Percentiles rank a stretch among this genome's conserved stretches.
Conservation (phyloP, 2,329 filamentous ascomycete species). For the Talaromyces funiculosus region DNA sequence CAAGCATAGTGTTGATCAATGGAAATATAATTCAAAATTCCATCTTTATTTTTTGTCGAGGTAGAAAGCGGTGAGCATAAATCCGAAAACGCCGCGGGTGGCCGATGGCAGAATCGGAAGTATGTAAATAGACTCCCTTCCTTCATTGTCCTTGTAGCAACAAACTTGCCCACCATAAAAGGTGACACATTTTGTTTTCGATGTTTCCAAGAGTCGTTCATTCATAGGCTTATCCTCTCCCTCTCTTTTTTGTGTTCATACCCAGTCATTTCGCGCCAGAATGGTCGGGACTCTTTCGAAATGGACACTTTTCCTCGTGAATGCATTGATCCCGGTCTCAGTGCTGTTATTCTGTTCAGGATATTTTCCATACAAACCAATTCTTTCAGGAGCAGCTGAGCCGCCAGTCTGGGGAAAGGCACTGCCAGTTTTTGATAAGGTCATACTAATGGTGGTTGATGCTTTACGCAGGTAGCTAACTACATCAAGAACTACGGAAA, state of each 20-base stretch:
- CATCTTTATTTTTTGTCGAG: not conserved
- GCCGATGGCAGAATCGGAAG: slow-evolving; percentile 1
- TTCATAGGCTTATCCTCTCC: not conserved
- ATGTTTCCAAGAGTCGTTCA: not conserved
- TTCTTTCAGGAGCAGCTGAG: slow-evolving; percentile 75
- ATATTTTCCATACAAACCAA: slow-evolving; percentile 97
- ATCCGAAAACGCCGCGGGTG: not conserved
- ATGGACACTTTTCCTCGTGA: slow-evolving; percentile 57
- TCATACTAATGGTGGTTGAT: slow-evolving; percentile 98
- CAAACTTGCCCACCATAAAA: not conserved
- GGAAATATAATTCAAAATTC: not conserved
- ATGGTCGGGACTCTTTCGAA: slow-evolving; percentile 18
- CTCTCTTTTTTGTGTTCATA: not conserved
- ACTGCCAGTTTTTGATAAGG: slow-evolving; percentile 71
- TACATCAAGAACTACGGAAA: not conserved
- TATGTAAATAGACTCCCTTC: not conserved
- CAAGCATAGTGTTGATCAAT: not conserved
- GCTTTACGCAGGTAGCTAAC: slow-evolving; percentile 69
- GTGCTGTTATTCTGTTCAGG: slow-evolving; percentile 75
- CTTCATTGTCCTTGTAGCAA: not conserved
- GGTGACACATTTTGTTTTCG: not conserved
- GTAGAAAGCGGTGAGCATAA: slow-evolving; percentile 2
- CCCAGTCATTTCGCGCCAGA: not conserved
- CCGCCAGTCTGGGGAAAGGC: slow-evolving; percentile 54
- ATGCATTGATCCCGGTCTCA: slow-evolving; percentile 69